Base-by-base conservation (phyloP, 2,329 filamentous ascomycete genomes). In the Teratosphaeria epicoccoides region DNA sequence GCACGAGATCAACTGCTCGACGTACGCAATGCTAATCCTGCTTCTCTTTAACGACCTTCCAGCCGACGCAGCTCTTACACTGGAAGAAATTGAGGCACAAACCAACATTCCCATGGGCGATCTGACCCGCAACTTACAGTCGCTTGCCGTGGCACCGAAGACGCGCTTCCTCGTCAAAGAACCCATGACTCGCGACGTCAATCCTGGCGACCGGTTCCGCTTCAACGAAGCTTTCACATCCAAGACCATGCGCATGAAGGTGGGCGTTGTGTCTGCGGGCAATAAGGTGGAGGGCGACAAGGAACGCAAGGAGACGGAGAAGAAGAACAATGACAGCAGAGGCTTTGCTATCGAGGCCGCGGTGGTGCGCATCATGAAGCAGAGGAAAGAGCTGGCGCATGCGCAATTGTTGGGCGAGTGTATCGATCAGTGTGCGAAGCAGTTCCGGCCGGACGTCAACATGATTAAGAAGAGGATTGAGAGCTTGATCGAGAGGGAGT, bases 1-100 rank as follows among this genome's bases (percentile, higher is more conserved):
- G 1, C 91, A 97, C 64, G 93, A 98, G 62, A 75, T 98, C 51
- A 95, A 89, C 55, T 89, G 95, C 20, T 85, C 89, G 1, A 97
- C 93, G 0, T 93, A 93, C 66, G 88, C 84, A 61, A 95, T 97
- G 87, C 73, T 96, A 20, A 83, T 97, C 23, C 71, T 98, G 20
- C 69, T 95, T 44, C 79, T 96, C 0, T 98, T 97, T 76, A 97
- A 97, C 63, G 82, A 91, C 33, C 63, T 94, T 0, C 68, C 73
- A 2, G 60, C 71, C 0, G 46, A 25, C 22, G 67, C 75, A 49
- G 72, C 68, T 20, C 64, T 83, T 6, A 80, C 75, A 0, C 82
- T 77, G 52, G 86, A 93, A 51, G 87, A 95, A 56, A 93, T 97
- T 24, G 85, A 93, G 65, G 83, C 81, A 5, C 78, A 78, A 59